Base-by-base conservation (phyloP, 2,329 filamentous ascomycete genomes). In the Claviceps quebecensis region DNA sequence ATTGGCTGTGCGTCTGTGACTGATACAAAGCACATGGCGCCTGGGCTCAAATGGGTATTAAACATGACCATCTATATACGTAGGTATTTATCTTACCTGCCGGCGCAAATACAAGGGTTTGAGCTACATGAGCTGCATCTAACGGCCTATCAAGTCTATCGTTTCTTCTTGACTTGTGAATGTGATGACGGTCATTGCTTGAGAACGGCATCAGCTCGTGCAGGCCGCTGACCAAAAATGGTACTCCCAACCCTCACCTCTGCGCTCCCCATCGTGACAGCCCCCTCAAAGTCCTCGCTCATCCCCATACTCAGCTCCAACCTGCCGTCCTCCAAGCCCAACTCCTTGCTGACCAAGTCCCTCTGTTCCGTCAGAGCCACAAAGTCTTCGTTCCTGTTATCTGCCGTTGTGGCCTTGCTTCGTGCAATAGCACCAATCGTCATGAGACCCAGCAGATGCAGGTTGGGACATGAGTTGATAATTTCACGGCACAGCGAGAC, bases 281-380 rank as follows among this genome's bases (percentile, higher is more conserved):
- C 93, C 7, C 84, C 86, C 71, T 95, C 90, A 66, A 91, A 98
- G 67, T 98, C 93, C 62, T 87, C 82, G 64, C 89, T 96, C 93
- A 98, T 98, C 6, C 91, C 91, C 91, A 98, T 98, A 68, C 90
- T 96, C 68, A 97, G 67, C 72, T 96, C 89, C 60, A 96, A 64
- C n/a, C 53, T 56, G 54, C 75, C 74, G n/a, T 71, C 68, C 16
- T 72, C 64, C 48, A 71, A 51, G 1, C 62, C 63, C 19, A 72
- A 60, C 54, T 70, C 83, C 61, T 69, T 62, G 2, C 75, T 78
- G 2, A 96, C 80, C 14, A 78, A 67, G 64, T 94, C 86, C 52
- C 87, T 73, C 63, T 86, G 83, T 61, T 84, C 75, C 48, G 71
- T 73, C 62, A 98, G 67, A 4, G 70, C 65, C 4, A 81, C 66